Evolutionary conservation across 139 green algal genomes (phyloP), one percentile per base, ranked within the genome.

Genomic region (Haematococcus sp.): DNA sequence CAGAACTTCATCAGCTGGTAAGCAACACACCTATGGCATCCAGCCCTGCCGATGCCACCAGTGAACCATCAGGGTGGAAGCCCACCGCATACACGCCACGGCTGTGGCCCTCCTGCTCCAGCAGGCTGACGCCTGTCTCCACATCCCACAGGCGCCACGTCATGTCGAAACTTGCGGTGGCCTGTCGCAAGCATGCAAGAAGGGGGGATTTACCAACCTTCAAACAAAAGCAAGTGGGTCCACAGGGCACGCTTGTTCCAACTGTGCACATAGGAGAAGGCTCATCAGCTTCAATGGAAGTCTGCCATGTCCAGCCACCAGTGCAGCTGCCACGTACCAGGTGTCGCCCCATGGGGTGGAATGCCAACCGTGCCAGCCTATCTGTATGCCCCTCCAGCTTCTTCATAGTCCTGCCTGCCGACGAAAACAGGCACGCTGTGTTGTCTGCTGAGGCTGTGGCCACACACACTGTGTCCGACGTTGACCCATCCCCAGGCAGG

Each of bases 71-170:
- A 1, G 69, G 75, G 46, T 98, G 94, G 80, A 98, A 99, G 0
- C 87, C 89, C 40, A 99, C 78, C 0, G 83, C 69, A 75, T 99
- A 99, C 51, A 98, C 95, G 15, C 83, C 61, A 23, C 95, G 73
- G 66, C 80, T 92, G 90, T 99, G 95, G 9, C 96, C 96, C 81
- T 99, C 96, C 85, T 99, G 95, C 83, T 98, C 93, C 67, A 97
- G 77, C 59, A 99, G 72, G 72, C 92, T 91, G 4, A 64, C 28
- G 2, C 91, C 91, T 2, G 87, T 95, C 63, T 93, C 87, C 9
- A 93, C 59, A 76, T 99, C 92, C 96, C 96, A 99, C 70, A 99
- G 68, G 19, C 96, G 88, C 96, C 96, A 99, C 0, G 94, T 99
- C 46, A 74, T 75, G 81, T 99, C 96, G 76, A 93, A 99, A 70